A percentile compares a stretch with the other conserved stretches of the same genome.
These are phyloP conservation scores for Boletus coccyginus DNA, from an alignment of 768 basidiomycete genomes.

Conservation along the genomic window DNA sequence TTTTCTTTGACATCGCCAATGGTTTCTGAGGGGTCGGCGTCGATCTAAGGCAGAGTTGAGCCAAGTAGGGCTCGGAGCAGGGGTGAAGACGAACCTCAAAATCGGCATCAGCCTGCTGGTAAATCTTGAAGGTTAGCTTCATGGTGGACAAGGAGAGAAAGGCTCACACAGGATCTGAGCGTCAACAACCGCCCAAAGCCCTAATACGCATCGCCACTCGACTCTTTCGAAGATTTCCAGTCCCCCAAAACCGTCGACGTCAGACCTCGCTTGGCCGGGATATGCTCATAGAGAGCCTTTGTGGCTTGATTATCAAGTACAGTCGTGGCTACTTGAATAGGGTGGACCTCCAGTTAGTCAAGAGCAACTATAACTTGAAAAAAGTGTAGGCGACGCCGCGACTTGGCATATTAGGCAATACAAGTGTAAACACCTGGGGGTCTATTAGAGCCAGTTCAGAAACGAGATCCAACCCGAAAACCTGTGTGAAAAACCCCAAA, in stretches of 20 bases:
- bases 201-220: neutral
- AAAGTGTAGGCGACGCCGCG: too few species aligned
- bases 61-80: neutral
- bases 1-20: constrained; percentile 5
- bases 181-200: neutral
- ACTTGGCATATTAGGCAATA: too few species aligned
- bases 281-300: neutral
- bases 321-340: too few species aligned
- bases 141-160: constrained; percentile 1
- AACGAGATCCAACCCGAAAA: too few species aligned
- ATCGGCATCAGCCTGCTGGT: neutral
- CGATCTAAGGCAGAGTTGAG: neutral
- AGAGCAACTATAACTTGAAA: too few species aligned
- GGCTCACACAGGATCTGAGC: constrained; percentile 2
- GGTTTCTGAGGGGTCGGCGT: constrained; percentile 5
- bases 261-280: neutral
- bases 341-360: too few species aligned
- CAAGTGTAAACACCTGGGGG: too few species aligned
- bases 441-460: too few species aligned
- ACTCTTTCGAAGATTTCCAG: neutral
- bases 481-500: too few species aligned
- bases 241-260: too few species aligned
- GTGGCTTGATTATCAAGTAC: neutral
- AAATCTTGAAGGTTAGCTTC: constrained; percentile 4
- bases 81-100: neutral